phyloP scores from a whole-genome alignment of 768 basidiomycete species.

The Mycena chlorophos region DNA sequence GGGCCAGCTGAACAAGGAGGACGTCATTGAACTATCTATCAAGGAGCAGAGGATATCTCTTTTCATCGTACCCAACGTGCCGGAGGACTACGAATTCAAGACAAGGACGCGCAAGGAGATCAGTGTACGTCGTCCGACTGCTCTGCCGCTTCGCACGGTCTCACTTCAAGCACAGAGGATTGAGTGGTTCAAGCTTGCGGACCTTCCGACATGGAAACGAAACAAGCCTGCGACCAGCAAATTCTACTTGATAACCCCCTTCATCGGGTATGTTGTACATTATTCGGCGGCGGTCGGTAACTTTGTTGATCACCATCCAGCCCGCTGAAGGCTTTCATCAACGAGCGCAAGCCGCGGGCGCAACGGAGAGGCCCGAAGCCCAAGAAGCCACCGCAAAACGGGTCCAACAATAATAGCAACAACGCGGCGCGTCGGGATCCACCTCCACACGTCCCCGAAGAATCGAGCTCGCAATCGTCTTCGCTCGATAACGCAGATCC shows the following conservation, averaged over 20 bases:
- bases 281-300: too few species aligned
- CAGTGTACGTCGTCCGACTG: conserved; percentile 59
- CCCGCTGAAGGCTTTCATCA: conserved; percentile 66
- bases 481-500: conserved; percentile 61
- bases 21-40: conserved; percentile 83
- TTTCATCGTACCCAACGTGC: conserved; percentile 85
- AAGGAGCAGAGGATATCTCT: conserved; percentile 89
- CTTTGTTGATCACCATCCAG: too few species aligned
- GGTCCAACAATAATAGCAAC: too few species aligned
- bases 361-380: conserved; percentile 38
- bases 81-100: conserved; percentile 85
- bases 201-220: conserved; percentile 92
- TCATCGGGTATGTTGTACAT: conserved; percentile 75
- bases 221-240: conserved; percentile 69
- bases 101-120: conserved; percentile 98
- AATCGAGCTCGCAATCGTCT: conserved; percentile 69
- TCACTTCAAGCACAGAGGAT: conserved; percentile 67
- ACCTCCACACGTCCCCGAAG: conserved; percentile 35
- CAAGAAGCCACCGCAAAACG: conserved; percentile 28
- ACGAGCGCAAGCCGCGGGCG: conserved; percentile 57
- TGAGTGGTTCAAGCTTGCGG: conserved; percentile 88
- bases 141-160: conserved; percentile 5
- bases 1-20: conserved; percentile 59
- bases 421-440: conserved; percentile 17
- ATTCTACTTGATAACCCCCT: conserved; percentile 94